Evolutionary conservation across 208 protist genomes (phyloP).

Genomic region (Leishmania guyanensis): DNA sequence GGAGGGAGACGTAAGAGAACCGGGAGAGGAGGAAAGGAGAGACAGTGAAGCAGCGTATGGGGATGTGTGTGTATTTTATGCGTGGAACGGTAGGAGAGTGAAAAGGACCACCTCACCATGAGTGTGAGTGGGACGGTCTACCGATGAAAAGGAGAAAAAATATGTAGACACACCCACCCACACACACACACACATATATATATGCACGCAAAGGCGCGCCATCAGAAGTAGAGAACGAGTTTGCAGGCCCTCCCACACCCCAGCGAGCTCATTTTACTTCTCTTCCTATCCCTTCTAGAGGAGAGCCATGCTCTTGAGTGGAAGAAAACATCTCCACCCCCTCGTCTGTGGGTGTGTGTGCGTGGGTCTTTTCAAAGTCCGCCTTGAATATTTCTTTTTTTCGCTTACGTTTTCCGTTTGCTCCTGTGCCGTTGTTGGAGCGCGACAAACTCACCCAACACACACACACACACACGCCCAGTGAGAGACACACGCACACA

Average conservation of each 20-base stretch:
- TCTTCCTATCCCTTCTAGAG: neutral
- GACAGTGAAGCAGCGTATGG: neutral
- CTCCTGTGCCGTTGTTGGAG: neutral
- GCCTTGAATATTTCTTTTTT: neutral
- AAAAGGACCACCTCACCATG: neutral
- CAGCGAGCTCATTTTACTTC: neutral
- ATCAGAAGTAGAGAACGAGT: neutral
- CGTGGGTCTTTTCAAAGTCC: neutral
- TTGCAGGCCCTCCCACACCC: neutral
- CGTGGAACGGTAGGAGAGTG: neutral
- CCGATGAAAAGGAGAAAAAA: slow-evolving; percentile 14
- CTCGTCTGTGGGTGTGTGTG: neutral
- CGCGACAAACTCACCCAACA: neutral
- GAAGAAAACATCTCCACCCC: neutral
- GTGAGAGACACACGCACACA: neutral
- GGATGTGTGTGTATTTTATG: neutral
- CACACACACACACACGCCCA: neutral
- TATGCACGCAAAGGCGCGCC: neutral
- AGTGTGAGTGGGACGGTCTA: neutral
- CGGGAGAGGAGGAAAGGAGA: neutral
- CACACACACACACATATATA: too few relatives aligned
- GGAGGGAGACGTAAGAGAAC: neutral
- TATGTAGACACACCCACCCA: neutral
- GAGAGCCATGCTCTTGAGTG: neutral
- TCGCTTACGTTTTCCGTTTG: neutral